These are phyloP conservation scores for Diaporthe velutina DNA, from an alignment of 2,329 filamentous ascomycete genomes.

Conservation along the genomic window DNA sequence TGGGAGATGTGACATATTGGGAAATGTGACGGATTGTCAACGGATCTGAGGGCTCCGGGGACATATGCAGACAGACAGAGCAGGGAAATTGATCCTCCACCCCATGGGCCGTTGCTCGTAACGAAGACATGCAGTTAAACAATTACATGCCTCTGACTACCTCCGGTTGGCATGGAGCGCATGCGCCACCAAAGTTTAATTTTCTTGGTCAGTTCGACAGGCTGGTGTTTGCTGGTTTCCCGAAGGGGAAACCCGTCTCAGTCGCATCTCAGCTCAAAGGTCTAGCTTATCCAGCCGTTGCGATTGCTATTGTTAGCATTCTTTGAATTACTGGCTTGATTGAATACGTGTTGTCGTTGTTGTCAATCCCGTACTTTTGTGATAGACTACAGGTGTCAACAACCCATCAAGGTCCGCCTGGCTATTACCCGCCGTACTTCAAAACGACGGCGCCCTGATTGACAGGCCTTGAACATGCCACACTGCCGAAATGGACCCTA, in stretches of 20 bases:
- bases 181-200: not conserved
- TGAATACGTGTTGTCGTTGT: not conserved
- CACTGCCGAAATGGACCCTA: slow-evolving; percentile 17
- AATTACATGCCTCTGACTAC: not conserved
- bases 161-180: not conserved
- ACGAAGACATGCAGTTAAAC: slow-evolving; percentile 7
- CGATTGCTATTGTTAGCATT: slow-evolving; percentile 4
- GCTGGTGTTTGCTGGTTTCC: not conserved
- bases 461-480: slow-evolving; percentile 18
- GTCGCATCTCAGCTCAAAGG: not conserved
- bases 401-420: not conserved
- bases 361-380: not conserved
- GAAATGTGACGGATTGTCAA: slow-evolving; percentile 13
- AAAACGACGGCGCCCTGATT: slow-evolving; percentile 30
- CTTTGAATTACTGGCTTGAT: not conserved
- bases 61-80: not conserved
- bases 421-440: not conserved
- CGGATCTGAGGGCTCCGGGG: not conserved
- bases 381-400: not conserved
- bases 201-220: not conserved
- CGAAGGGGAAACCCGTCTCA: not conserved
- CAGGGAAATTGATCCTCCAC: slow-evolving; percentile 12
- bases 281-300: not conserved
- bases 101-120: slow-evolving; percentile 3
- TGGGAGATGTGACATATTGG: slow-evolving; percentile 4